Conservation (phyloP, 2,329 filamentous ascomycete species). For the Tolypocladium paradoxum region DNA sequence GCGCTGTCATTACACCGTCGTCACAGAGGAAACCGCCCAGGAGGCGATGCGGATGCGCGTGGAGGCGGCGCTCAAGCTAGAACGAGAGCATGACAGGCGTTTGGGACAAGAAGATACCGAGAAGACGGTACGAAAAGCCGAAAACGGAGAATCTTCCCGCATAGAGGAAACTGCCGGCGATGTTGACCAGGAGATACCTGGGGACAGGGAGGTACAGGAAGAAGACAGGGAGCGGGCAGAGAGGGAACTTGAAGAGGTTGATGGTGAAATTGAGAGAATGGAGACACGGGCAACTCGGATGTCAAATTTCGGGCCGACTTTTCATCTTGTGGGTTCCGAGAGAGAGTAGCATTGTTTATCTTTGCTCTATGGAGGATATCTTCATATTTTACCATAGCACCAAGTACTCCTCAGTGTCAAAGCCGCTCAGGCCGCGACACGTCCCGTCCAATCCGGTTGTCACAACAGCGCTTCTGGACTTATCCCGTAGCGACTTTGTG, state of each 20-base stretch:
- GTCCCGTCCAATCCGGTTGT: too few relatives aligned
- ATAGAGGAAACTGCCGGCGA: not conserved
- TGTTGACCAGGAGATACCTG: not conserved
- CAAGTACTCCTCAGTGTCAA: too few relatives aligned
- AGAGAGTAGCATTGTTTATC: too few relatives aligned
- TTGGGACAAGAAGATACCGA: not conserved
- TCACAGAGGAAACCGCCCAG: conserved; percentile 6
- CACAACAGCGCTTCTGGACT: too few relatives aligned
- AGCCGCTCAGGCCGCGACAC: too few relatives aligned
- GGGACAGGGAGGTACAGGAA: not conserved
- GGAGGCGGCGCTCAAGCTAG: conserved; percentile 3
- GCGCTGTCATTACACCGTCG: conserved; percentile 6
- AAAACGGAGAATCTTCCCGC: not conserved
- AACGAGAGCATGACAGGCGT: not conserved
- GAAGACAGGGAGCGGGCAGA: conserved; percentile 1
- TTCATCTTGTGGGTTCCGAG: conserved; percentile 4
- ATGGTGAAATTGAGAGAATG: conserved; percentile 3
- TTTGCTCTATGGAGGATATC: too few relatives aligned
- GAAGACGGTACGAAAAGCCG: not conserved
- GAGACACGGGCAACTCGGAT: conserved; percentile 4
- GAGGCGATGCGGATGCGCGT: conserved; percentile 6
- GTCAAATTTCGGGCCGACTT: conserved; percentile 3
- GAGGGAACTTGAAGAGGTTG: conserved; percentile 1
- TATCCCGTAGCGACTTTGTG: too few relatives aligned
- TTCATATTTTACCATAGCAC: too few relatives aligned